Evolutionary conservation across 768 basidiomycete genomes (phyloP).

Genomic region (Amyloporia xantha): DNA sequence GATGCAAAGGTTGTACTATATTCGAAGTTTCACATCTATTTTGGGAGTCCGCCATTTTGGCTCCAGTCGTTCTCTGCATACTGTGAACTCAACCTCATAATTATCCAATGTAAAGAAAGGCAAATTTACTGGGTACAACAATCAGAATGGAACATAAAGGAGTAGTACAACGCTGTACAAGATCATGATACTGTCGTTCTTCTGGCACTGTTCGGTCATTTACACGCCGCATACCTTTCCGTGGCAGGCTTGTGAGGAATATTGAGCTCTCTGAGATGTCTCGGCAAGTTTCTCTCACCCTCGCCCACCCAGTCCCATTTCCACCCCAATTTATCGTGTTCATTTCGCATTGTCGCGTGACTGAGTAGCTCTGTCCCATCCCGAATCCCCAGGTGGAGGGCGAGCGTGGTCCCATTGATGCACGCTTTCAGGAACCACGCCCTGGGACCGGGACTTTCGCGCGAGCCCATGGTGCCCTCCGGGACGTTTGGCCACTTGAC

Average conservation of each 20-base stretch:
- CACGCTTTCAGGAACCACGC: conserved; percentile 11
- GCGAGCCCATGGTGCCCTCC: conserved; percentile 11
- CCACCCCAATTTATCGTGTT: background rate
- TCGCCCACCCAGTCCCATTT: background rate
- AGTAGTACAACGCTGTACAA: too few species aligned
- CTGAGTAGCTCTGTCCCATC: background rate
- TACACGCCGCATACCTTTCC: background rate
- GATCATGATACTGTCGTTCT: too few species aligned
- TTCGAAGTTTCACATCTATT: too few species aligned
- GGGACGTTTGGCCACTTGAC: conserved; percentile 9
- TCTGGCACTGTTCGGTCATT: too few species aligned
- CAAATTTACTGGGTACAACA: too few species aligned
- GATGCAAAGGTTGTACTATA: too few species aligned
- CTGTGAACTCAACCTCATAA: too few species aligned
- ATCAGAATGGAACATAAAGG: too few species aligned
- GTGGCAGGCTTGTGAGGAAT: background rate
- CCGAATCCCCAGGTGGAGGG: background rate
- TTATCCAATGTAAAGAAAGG: too few species aligned
- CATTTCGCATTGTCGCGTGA: background rate
- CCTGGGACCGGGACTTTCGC: conserved; percentile 4
- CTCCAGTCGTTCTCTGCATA: too few species aligned
- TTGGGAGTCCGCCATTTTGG: too few species aligned
- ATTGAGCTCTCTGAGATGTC: background rate
- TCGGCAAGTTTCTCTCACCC: background rate
- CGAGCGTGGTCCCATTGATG: background rate